These are phyloP conservation scores for Akebia trifoliata DNA, from an alignment of 164 flowering plant species.

Conservation along the genomic window DNA sequence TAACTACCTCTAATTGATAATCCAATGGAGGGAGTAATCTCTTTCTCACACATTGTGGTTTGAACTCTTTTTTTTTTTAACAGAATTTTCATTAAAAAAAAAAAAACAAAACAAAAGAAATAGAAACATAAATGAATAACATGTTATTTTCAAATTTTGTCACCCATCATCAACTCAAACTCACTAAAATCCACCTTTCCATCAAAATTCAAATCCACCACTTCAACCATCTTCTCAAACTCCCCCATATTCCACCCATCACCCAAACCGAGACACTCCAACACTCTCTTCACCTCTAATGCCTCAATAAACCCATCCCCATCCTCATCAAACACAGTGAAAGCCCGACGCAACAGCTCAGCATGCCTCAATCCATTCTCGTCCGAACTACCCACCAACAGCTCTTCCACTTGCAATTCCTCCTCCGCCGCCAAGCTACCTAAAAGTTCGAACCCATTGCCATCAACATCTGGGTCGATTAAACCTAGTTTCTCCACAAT, in stretches of 20 bases:
- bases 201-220: constrained; percentile 50
- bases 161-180: constrained; percentile 50
- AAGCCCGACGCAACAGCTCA: constrained; percentile 40
- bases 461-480: constrained; percentile 6
- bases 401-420: constrained; percentile 20
- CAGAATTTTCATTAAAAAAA: too few relatives aligned
- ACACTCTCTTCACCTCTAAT: constrained; percentile 46
- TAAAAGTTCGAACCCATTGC: constrained; percentile 11
- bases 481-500: constrained; percentile 25
- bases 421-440: constrained; percentile 17
- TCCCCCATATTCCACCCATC: constrained; percentile 39
- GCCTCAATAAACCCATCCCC: constrained; percentile 61
- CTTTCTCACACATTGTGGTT: too few relatives aligned
- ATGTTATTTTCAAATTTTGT: constrained; percentile 20
- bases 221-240: constrained; percentile 50
- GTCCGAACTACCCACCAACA: constrained; percentile 19
- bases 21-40: too few relatives aligned
- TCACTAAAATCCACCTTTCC: constrained; percentile 63
- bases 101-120: too few relatives aligned
- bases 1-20: too few relatives aligned
- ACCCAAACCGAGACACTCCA: constrained; percentile 51
- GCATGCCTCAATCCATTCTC: constrained; percentile 15
- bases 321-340: constrained; percentile 54
- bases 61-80: too few relatives aligned
- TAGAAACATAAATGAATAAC: too few relatives aligned